These are phyloP conservation scores for Hygrocybe coccinea DNA, from an alignment of 768 basidiomycete genomes.

Conservation along the genomic window DNA sequence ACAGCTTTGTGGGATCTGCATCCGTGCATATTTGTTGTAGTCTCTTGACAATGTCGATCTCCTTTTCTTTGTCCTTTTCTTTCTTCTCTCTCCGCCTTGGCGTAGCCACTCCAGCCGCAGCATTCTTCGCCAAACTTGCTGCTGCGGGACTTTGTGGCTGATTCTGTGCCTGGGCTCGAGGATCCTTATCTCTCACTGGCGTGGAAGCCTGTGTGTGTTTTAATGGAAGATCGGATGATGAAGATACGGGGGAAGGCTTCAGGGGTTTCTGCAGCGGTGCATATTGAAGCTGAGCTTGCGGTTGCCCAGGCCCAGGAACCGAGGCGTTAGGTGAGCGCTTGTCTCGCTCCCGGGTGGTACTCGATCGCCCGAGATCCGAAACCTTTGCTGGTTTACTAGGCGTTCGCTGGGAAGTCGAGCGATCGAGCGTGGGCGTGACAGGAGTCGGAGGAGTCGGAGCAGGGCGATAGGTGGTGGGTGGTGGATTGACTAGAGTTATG, in stretches of 20 bases:
- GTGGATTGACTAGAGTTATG: conserved; percentile 16
- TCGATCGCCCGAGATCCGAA: conserved; percentile 56
- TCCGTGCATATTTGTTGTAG: conserved; percentile 94
- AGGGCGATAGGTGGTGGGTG: conserved; percentile 64
- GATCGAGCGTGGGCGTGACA: conserved; percentile 69
- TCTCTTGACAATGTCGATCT: conserved; percentile 87
- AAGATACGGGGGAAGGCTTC: conserved; percentile 55
- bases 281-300: conserved; percentile 24
- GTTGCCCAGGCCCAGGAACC: conserved; percentile 11
- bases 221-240: conserved; percentile 53
- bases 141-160: conserved; percentile 61
- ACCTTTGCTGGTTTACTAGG: conserved; percentile 50
- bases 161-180: conserved; percentile 34
- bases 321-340: conserved; percentile 35
- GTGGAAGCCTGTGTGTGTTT: conserved; percentile 30
- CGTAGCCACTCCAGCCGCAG: conserved; percentile 63
- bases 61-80: conserved; percentile 68
- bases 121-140: conserved; percentile 58
- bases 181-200: conserved; percentile 36
- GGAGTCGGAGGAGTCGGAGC: conserved; percentile 68
- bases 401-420: conserved; percentile 80
- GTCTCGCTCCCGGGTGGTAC: conserved; percentile 57
- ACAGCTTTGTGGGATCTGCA: conserved; percentile 91
- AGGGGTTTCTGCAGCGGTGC: conserved; percentile 29
- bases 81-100: conserved; percentile 85